Percentiles rank a stretch among this genome's conserved stretches.
phyloP scores from a whole-genome alignment of 2,329 filamentous ascomycete genomes.

The Cercospora zeina region DNA sequence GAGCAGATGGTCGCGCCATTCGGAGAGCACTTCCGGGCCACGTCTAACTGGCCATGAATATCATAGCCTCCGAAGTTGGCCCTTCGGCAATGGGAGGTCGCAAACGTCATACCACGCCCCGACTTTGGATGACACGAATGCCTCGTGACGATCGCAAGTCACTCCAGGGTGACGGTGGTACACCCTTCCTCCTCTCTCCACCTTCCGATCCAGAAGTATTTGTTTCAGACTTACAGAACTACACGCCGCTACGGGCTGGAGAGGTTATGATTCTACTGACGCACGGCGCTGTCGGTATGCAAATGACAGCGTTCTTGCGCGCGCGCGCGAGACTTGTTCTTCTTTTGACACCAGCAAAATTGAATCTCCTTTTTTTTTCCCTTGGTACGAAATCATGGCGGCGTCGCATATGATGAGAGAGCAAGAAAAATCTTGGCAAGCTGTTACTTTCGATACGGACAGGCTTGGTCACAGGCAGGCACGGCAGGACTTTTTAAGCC shows the following conservation, averaged over 20 bases:
- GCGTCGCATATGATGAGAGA: constrained; percentile 6
- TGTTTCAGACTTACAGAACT: constrained; percentile 3
- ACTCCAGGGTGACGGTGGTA: background rate
- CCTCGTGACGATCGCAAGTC: background rate
- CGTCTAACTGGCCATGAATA: background rate
- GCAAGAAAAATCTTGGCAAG: background rate
- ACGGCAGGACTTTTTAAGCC: constrained; percentile 20
- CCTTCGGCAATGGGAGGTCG: background rate
- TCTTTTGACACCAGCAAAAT: background rate
- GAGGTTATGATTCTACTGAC: constrained; percentile 21
- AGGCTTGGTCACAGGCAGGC: constrained; percentile 15
- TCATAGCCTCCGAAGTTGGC: background rate
- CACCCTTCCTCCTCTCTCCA: too few species aligned
- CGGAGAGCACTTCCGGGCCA: constrained; percentile 33
- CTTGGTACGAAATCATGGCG: constrained; percentile 13
- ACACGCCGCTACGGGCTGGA: constrained; percentile 2
- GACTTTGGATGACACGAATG: background rate
- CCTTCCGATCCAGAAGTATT: background rate
- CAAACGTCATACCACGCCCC: background rate
- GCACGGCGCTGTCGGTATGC: constrained; percentile 30
- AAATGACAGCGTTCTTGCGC: constrained; percentile 24
- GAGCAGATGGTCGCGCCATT: constrained; percentile 47
- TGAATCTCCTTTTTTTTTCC: background rate
- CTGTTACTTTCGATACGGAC: background rate
- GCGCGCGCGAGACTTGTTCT: background rate